phyloP scores from a whole-genome alignment of 192 early-diverging fungal species.

The Radiomyces spectabilis region DNA sequence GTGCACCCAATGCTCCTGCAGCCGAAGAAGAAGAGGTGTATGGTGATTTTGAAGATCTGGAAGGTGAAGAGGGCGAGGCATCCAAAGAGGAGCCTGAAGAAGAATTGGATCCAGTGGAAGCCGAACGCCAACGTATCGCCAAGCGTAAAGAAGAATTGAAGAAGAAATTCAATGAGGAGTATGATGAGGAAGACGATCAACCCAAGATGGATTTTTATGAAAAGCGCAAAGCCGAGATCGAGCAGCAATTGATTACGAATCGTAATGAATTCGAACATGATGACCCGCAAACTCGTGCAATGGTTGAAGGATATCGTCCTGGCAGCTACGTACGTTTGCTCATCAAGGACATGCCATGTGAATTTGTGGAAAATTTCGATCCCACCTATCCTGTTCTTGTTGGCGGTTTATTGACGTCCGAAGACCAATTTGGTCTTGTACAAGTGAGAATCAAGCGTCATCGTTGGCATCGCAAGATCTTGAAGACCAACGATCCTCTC shows the following conservation, averaged over 20 bases:
- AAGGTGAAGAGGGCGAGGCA: slow-evolving; percentile 48
- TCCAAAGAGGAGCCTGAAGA: slow-evolving; percentile 8
- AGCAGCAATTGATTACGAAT: slow-evolving; percentile 76
- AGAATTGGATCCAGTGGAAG: slow-evolving; percentile 46
- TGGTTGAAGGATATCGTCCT: slow-evolving; percentile 89
- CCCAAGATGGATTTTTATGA: slow-evolving; percentile 78
- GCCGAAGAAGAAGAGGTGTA: slow-evolving; percentile 31
- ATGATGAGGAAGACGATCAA: slow-evolving; percentile 64
- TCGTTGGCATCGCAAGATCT: slow-evolving; percentile 91
- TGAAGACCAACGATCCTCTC: slow-evolving; percentile 97
- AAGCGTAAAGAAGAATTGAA: slow-evolving; percentile 86
- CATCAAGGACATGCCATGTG: slow-evolving; percentile 84
- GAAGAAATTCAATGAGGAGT: slow-evolving; percentile 90
- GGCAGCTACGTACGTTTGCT: slow-evolving; percentile 92
- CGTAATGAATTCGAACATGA: slow-evolving; percentile 83
- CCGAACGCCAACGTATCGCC: slow-evolving; percentile 59
- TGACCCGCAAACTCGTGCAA: slow-evolving; percentile 58
- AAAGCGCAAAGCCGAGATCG: slow-evolving; percentile 81
- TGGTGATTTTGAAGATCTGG: slow-evolving; percentile 76
- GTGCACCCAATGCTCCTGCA: slow-evolving; percentile 33
- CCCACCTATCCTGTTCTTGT: slow-evolving; percentile 86
- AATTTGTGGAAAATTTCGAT: slow-evolving; percentile 91
- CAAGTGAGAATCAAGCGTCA: slow-evolving; percentile 97
- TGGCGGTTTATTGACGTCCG: slow-evolving; percentile 81
- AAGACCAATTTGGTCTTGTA: slow-evolving; percentile 92